Conservation (phyloP, 768 basidiomycete species). For the Suillus tomentosus region DNA sequence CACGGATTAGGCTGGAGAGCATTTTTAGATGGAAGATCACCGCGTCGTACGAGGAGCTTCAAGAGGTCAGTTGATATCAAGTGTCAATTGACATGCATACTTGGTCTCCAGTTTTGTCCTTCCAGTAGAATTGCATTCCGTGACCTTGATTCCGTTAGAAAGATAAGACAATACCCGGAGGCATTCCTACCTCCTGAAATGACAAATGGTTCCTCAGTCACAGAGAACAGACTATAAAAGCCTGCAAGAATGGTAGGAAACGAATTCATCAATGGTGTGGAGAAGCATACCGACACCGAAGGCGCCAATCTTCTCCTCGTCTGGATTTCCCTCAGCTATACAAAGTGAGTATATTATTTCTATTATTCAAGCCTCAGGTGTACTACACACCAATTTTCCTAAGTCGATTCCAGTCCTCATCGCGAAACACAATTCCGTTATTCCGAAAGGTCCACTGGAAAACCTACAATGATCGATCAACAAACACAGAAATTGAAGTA, state of each 20-base stretch:
- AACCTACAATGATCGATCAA: constrained; percentile 45
- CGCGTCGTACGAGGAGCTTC: constrained; percentile 83
- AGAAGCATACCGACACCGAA: constrained; percentile 74
- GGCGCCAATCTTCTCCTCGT: constrained; percentile 95
- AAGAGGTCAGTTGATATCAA: constrained; percentile 9
- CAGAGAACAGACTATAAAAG: constrained; percentile 81
- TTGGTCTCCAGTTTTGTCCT: constrained; percentile 82
- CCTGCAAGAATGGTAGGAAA: constrained; percentile 36
- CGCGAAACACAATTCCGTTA: constrained; percentile 79
- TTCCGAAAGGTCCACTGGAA: constrained; percentile 86
- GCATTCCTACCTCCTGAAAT: constrained; percentile 64
- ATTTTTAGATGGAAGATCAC: constrained; percentile 50
- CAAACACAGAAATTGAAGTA: not conserved
- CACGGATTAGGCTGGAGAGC: constrained; percentile 47
- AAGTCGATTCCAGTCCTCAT: constrained; percentile 85
- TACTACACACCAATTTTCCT: constrained; percentile 76
- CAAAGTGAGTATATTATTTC: not conserved
- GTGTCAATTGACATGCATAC: constrained; percentile 33
- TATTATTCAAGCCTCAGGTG: not conserved
- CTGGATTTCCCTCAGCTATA: constrained; percentile 88
- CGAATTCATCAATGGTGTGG: not conserved
- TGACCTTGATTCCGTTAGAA: constrained; percentile 49
- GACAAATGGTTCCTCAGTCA: constrained; percentile 83
- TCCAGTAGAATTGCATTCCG: constrained; percentile 98
- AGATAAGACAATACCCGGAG: constrained; percentile 14